Evolutionary conservation across 352 stramenopile genomes (phyloP), one percentile per base, ranked within the genome.

Genomic region (Nothophytophthora sp.): DNA sequence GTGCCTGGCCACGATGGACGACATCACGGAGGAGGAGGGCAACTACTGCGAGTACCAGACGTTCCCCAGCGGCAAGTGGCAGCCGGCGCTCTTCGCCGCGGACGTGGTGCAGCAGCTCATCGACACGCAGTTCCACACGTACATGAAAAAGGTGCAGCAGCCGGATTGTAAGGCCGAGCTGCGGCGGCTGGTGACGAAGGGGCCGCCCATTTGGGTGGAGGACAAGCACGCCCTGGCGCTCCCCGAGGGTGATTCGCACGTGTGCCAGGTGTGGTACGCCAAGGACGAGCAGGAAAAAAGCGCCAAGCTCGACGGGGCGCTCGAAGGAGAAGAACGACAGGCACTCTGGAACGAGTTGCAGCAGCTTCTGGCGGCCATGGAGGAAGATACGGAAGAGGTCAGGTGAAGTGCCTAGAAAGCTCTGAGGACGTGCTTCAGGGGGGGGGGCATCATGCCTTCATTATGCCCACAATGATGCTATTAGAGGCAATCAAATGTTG

Each of bases 141-240:
- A 88, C 69, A 81, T 97, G 48, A 83, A 90, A 45, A 74, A 79
- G n/a, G 87, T 97, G 24, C 88, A 96, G 65, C 80, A 87, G 39
- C 83, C 88, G 7, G 87, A 97, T 64, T 98, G 91, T 76, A 93
- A 97, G 64, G 91, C 91, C 19, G 88, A 96, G 63, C 60, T 97
- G 49, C 71, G 84, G 36, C 80, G 91, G 25, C 63, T 98, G 15
- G 67, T 98, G 22, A 64, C 66, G 13, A 80, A 75, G 27, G 91
- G 91, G 2, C 91, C 91, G 35, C 91, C 91, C 10, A 71, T 97
- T 25, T 97, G 81, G 55, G 57, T 98, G n/a, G 73, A 80, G 30
- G 91, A 98, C 70, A 90, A 91, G 45, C 77, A 95, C 51, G 91
- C 73, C 10, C 68, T 97, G n/a, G 74, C 84, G 11, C 49, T 97